A percentile compares a stretch with the other conserved stretches of the same genome.
phyloP scores from a whole-genome alignment of 2,329 filamentous ascomycete genomes.

The Xylaria sp. region DNA sequence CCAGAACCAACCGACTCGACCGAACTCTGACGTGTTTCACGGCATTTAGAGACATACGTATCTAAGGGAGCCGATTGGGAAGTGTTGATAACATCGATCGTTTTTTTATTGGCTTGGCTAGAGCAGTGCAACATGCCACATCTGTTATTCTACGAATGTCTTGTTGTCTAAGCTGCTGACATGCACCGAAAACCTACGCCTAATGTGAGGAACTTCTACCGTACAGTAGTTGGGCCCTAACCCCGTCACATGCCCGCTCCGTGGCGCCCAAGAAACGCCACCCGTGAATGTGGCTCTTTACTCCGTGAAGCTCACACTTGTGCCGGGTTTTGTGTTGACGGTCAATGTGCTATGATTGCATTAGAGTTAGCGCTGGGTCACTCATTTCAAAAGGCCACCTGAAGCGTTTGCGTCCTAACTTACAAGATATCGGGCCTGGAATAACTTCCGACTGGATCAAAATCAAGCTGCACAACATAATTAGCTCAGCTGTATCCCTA shows the following conservation, averaged over 20 bases:
- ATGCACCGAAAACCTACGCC: neutral
- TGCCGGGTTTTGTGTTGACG: conserved; percentile 42
- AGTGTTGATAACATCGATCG: neutral
- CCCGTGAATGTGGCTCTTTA: neutral
- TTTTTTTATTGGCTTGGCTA: conserved; percentile 14
- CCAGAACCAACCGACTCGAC: neutral
- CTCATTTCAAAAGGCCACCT: neutral
- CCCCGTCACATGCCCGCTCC: neutral
- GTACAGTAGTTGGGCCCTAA: neutral
- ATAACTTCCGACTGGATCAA: conserved; percentile 50
- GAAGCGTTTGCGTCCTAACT: conserved; percentile 29
- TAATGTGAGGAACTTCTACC: neutral
- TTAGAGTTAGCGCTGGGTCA: conserved; percentile 6
- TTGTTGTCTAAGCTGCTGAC: neutral
- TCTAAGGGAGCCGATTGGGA: conserved; percentile 10
- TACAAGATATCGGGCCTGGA: conserved; percentile 49
- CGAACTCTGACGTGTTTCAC: conserved; percentile 21
- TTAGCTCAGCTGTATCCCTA: conserved; percentile 7
- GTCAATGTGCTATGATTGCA: conserved; percentile 32
- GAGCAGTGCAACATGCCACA: neutral
- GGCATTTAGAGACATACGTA: neutral
- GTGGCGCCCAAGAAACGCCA: no score
- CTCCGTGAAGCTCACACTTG: conserved; percentile 37
- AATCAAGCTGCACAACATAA: conserved; percentile 44
- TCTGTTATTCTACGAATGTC: conserved; percentile 8